Conservation (phyloP, 352 stramenopile genomes). For the Phytophthora idaei region DNA sequence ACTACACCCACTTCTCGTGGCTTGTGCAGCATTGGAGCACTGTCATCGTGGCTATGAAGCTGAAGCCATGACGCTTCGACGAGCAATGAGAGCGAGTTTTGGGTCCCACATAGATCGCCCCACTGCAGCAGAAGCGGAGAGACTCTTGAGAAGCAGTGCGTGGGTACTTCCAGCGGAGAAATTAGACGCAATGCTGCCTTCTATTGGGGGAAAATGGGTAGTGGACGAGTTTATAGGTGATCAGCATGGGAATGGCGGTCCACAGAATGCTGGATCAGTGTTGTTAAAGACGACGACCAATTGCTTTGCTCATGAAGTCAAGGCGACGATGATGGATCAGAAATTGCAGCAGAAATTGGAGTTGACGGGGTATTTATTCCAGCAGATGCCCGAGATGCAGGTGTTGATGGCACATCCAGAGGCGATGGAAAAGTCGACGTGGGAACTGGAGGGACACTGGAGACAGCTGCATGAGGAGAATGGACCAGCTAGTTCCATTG, state of each 20-base stretch:
- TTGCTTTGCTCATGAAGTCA: conserved; percentile 68
- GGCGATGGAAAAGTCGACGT: conserved; percentile 29
- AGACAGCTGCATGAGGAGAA: conserved; percentile 57
- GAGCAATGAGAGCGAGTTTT: conserved; percentile 48
- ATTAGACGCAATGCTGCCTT: conserved; percentile 56
- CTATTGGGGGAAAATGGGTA: conserved; percentile 82
- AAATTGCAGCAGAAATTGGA: conserved; percentile 56
- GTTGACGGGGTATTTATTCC: conserved; percentile 64
- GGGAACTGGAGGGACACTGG: conserved; percentile 83
- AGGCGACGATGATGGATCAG: conserved; percentile 50
- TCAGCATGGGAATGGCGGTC: conserved; percentile 41
- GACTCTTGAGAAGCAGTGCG: conserved; percentile 51
- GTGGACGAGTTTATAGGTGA: conserved; percentile 75
- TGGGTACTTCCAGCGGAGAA: conserved; percentile 61
- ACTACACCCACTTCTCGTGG: conserved; percentile 43
- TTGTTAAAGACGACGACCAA: conserved; percentile 60
- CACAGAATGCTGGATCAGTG: conserved; percentile 75
- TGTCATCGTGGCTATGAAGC: conserved; percentile 72
- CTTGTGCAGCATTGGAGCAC: conserved; percentile 59
- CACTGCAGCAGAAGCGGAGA: conserved; percentile 47
- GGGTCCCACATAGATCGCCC: conserved; percentile 37
- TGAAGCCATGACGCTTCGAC: conserved; percentile 50
- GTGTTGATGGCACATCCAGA: conserved; percentile 42
- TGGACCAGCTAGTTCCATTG: conserved; percentile 14
- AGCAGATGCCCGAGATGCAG: conserved; percentile 60